Evolutionary conservation across 2,329 filamentous ascomycete genomes (phyloP), one percentile per base, ranked within the genome.

Genomic region (Cordyceps tenuipes): DNA sequence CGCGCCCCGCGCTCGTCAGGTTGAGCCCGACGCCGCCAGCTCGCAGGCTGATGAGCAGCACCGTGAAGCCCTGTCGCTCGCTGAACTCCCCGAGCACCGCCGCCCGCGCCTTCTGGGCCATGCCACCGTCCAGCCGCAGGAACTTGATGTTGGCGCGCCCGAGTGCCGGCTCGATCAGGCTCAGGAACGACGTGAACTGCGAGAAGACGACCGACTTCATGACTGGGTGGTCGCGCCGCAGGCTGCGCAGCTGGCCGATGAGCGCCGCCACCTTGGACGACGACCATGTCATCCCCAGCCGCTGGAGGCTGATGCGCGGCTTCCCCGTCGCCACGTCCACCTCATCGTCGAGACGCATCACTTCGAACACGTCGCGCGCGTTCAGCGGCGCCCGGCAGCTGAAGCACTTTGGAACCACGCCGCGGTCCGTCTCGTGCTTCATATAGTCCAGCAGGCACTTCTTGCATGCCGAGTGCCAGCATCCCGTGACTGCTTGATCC

Each of bases 391-490:
- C 89, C 36, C 94, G 88, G 70, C 94, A 99, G 65, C 89, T 93
- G 76, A 96, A 96, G 73, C 94, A 99, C 10, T 87, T 84, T 1
- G 94, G 88, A 0, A 88, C 72, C 54, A 90, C 82, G 48, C 86
- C 85, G 61, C 88, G 90, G 65, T 90, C 86, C 5, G 81, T 87
- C 71, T 96, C 89, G 68, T 96, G 91, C 63, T 89, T 85, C 68
- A 99, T 95, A 66, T 91, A 96, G 66, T 91, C 86, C 2, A 95
- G 77, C n/a, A 97, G 76, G 67, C 94, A 99, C 63, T 90, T 88
- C 73, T 94, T 96, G 77, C 94, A 99, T 0, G 94, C 92, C 39
- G 90, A 96, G 72, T 99, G 94, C 91, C 94, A 99, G 74, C 94
- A 99, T 0, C 91, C 90, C 0, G 94, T 97, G 1, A 99, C 94